Evolutionary conservation across 2,329 filamentous ascomycete genomes (phyloP).

Genomic region (Gliomastix tumulicola): DNA sequence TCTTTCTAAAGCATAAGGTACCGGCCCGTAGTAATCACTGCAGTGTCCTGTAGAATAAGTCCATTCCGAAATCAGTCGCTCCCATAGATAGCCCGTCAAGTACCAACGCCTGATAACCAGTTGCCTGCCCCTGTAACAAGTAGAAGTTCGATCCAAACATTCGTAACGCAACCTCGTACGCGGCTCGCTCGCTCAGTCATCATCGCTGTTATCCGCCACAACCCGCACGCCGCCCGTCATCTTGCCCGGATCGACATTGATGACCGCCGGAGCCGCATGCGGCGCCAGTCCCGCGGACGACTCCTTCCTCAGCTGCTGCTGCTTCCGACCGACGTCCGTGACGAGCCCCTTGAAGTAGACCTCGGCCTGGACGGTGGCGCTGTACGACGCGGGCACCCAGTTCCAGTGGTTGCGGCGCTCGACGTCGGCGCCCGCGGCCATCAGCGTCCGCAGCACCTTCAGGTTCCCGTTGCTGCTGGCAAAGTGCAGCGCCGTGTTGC

Average conservation of each 20-base stretch:
- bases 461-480: slow-evolving; percentile 77
- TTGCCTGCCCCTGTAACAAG: too few relatives aligned
- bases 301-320: slow-evolving; percentile 28
- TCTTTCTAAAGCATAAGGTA: too few relatives aligned
- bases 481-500: slow-evolving; percentile 85
- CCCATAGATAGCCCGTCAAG: too few relatives aligned
- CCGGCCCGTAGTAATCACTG: too few relatives aligned
- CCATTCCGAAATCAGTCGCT: too few relatives aligned
- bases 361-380: slow-evolving; percentile 74
- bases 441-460: slow-evolving; percentile 66
- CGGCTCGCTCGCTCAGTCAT: slow-evolving; percentile 19
- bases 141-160: too few relatives aligned
- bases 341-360: slow-evolving; percentile 77
- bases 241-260: slow-evolving; percentile 28
- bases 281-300: not conserved
- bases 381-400: slow-evolving; percentile 81
- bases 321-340: slow-evolving; percentile 59
- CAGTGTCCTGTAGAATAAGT: too few relatives aligned
- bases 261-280: too few relatives aligned
- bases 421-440: slow-evolving; percentile 72
- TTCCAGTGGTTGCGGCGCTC: slow-evolving; percentile 66
- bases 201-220: slow-evolving; percentile 30
- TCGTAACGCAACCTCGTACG: too few relatives aligned
- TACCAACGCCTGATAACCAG: too few relatives aligned
- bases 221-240: slow-evolving; percentile 36